These are phyloP conservation scores for Anthracocystis setariae DNA, from an alignment of 1,284 basidiomycete genomes.

Conservation along the genomic window DNA sequence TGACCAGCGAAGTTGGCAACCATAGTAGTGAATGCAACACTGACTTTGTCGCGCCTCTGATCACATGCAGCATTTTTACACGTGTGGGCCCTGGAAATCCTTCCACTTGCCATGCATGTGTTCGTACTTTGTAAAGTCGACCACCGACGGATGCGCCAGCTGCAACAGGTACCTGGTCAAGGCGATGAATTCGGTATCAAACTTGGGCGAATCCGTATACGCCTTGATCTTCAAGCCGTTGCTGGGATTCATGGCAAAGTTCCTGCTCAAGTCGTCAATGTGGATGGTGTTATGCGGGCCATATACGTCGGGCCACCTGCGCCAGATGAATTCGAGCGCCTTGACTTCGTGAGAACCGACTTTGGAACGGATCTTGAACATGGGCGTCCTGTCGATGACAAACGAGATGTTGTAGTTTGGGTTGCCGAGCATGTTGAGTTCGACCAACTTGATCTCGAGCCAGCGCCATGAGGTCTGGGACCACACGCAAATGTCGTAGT, in stretches of 20 bases:
- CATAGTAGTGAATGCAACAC: too few species aligned
- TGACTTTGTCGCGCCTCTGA: too few species aligned
- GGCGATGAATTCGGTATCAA: constrained; percentile 53
- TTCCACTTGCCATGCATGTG: constrained; percentile 46
- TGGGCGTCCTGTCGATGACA: constrained; percentile 80
- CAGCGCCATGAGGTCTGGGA: constrained; percentile 82
- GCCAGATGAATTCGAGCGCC: constrained; percentile 64
- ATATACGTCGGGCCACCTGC: constrained; percentile 51
- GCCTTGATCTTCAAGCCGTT: constrained; percentile 85
- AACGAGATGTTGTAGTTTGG: constrained; percentile 48
- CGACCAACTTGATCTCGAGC: constrained; percentile 88
- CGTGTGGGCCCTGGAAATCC: constrained; percentile 37
- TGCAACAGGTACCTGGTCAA: constrained; percentile 50
- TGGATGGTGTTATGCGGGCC: constrained; percentile 79
- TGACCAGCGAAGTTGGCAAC: too few species aligned
- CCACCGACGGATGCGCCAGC: constrained; percentile 43
- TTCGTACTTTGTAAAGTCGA: constrained; percentile 37
- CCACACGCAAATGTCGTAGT: constrained; percentile 65
- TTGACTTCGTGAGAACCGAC: constrained; percentile 76
- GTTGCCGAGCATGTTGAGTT: constrained; percentile 78
- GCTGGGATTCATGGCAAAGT: constrained; percentile 85
- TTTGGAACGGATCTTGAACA: constrained; percentile 84
- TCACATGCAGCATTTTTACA: constrained; percentile 8
- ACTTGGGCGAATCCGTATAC: constrained; percentile 47
- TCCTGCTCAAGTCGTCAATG: constrained; percentile 80